A percentile compares a stretch with the other conserved stretches of the same genome.
These are phyloP conservation scores for Quercus suber DNA, from an alignment of 306 rosid species.

Conservation along the genomic window DNA sequence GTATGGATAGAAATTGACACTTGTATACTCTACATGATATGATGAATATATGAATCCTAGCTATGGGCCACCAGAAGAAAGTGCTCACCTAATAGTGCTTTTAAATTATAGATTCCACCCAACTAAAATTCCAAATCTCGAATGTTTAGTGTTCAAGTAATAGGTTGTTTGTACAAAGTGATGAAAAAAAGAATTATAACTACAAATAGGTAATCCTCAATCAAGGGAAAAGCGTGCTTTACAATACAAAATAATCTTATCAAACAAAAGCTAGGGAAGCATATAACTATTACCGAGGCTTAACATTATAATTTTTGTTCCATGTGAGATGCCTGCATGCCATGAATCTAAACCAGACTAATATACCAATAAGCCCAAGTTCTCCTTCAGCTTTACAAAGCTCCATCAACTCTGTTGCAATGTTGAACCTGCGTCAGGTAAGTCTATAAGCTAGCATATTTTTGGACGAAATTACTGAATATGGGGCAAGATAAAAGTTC, in stretches of 20 bases:
- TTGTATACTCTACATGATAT: too few species aligned
- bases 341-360: conserved; percentile 46
- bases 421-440: conserved; percentile 26
- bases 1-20: too few species aligned
- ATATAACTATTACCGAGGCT: conserved; percentile 28
- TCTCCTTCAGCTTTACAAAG: conserved; percentile 30
- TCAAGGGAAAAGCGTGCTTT: neutral
- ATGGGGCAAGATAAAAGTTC: neutral
- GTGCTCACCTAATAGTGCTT: too few species aligned
- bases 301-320: conserved; percentile 44
- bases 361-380: conserved; percentile 29
- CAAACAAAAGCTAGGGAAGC: neutral
- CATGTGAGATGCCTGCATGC: conserved; percentile 37
- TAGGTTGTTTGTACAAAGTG: too few species aligned
- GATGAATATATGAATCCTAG: too few species aligned
- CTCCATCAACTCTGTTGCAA: conserved; percentile 32
- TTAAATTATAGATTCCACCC: neutral
- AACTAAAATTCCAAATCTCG: neutral
- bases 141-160: neutral
- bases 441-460: neutral
- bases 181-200: neutral
- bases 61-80: too few species aligned
- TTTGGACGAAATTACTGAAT: neutral
- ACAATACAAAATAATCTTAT: neutral
- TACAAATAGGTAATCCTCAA: neutral